Base-by-base conservation (phyloP, 1,139 yeast species). In the Starmera stellimalicola region DNA sequence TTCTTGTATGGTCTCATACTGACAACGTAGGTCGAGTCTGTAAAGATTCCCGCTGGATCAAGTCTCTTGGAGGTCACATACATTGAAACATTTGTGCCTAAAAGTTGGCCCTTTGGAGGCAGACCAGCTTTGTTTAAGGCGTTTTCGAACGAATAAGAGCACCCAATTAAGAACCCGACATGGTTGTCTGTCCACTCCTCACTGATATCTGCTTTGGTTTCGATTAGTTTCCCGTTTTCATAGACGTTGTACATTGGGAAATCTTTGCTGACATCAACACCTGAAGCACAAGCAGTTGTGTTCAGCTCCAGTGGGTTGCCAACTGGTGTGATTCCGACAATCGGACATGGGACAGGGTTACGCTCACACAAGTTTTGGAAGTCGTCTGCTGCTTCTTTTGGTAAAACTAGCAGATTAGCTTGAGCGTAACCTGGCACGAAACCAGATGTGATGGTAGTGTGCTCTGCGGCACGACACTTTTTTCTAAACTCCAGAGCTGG, bases 121-220 rank as follows among this genome's bases (percentile, higher is more conserved):
- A 58, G 40, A 1, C 58, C 58, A 8, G 48, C 47, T 17, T 36
- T 33, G 10, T 35, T 32, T 20, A 60, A 43, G 2, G 58, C 62
- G 18, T 44, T 34, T 37, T 60, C 65, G 36, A 60, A 60, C 3
- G 62, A 57, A 34, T 45, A 58, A 1, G 64, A 59, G 37, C 64
- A 60, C 12, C 65, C 65, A 22, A 60, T 52, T 5, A 60, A 34
- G 32, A 60, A 60, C 5, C 61, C 65, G 14, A 58, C 55, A 36
- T 58, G 54, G 16, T 46, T 47, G 3, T 40, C 36, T 2, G 47
- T 35, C 64, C 64, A 60, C 33, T 54, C 54, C 1, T 47, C 34
- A 5, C 26, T 31, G 8, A 61, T 51, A 35, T 54, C 45, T 3
- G 35, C 33, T 15, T 47, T 46, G 5, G 41, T 37, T 9, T 33